Evolutionary conservation across 805 yeast genomes (phyloP), one percentile per base, ranked within the genome.

Genomic region (Kregervanrija fluxuum): DNA sequence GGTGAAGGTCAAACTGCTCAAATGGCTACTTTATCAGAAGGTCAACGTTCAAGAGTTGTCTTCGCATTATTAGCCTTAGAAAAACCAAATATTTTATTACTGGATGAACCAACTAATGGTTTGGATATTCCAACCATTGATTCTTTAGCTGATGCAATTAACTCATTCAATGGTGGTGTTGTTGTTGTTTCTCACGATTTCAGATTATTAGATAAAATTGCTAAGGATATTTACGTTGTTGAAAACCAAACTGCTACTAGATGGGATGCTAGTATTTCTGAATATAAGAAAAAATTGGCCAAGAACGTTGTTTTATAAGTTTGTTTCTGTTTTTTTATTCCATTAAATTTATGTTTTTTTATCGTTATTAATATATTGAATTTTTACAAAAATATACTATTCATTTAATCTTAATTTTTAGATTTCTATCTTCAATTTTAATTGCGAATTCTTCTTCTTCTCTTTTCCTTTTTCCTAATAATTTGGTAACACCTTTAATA

Each of bases 41-140:
- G 99, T 68, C 99, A 93, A 77, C 85, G 98, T 74, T 91, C 98
- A 53, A 84, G 99, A 72, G 99, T 93, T 55, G 99, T 93, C 46
- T 93, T 93, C 63, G 98, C 98, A 10, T 74, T 93, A 55, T 78
- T 93, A 61, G 99, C 99, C 42, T 75, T 93, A 55, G 97, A 93
- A 71, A 73, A 85, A 51, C 99, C 99, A 61, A 93, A 93, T 71
- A 87, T 93, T 67, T 74, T 93, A 59, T 73, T 93, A 64, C 75
- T 93, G 71, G 99, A 93, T 75, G 99, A 93, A 82, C 99, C 99
- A 79, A 93, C 99, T 55, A 93, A 93, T 78, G 98, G 98, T 77
- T 76, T 93, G 69, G 99, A 93, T 75, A 91, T 93, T 59, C 89
- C 97, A 61, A 90, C 99, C 42, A 93, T 93, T 64, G 99, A 93